Evolutionary conservation across 108 stramenopile genomes (phyloP), one percentile per base, ranked within the genome.

Genomic region (Cyclotella choctawhatcheeana): DNA sequence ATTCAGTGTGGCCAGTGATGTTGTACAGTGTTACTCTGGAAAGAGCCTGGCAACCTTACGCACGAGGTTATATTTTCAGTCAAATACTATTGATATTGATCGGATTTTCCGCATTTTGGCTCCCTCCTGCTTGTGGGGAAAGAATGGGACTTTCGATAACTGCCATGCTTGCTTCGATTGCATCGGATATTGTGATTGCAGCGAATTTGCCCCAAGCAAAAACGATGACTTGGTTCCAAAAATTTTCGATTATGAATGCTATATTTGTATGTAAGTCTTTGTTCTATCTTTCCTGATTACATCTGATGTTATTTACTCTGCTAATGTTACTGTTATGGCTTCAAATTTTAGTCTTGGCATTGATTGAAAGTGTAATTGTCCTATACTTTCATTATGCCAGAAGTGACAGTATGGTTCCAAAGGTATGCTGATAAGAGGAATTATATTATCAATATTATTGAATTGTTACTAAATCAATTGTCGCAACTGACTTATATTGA

Each of bases 91-190:
- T 84, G 20, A 84, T 74, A 20, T 8, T 76, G 4, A 66, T 68
- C 27, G 78, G 73, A 0, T 84, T 84, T 68, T 27, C 69, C 0
- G 61, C 68, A 31, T 80, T 84, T 54, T 84, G 83, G 83, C 48
- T 84, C 2, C 83, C 79, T 0, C 74, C 76, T 14, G 62, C 63
- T 30, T 69, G 65, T 63, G 83, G 83, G 0, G 83, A 84, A 33
- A 47, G 83, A n/a, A 81, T 84, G 83, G 65, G 79, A 45, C 47
- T 84, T 7, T 63, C 74, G 7, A 84, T 84, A 3, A 80, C 83
- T 29, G 47, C 77, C 7, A 58, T 84, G 67, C 43, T 84, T 13
- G 79, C 83, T 25, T 48, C 83, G 3, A 69, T 84, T 21, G 83
- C 83, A 2, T 61, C 77, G 3, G 83, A 84, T 8, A 40, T 84